Evolutionary conservation across 2,329 filamentous ascomycete genomes (phyloP), one percentile per base, ranked within the genome.

Genomic region (Xylariaceae sp.): DNA sequence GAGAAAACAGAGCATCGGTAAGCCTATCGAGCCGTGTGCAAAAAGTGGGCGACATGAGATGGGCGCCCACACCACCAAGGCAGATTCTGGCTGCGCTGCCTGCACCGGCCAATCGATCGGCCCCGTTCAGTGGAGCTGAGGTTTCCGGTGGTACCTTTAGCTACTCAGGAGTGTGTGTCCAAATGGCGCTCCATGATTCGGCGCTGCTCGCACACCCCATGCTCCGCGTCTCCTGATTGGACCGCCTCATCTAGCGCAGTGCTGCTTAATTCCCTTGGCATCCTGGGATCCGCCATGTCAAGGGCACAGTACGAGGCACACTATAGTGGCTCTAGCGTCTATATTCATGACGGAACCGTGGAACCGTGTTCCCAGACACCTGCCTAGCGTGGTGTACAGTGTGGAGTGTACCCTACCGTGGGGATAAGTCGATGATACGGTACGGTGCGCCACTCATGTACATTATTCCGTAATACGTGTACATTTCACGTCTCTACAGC

Each of bases 161-260:
- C 3, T 45, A 47, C 49, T 40, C 21, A 41, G 39, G 42, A 51
- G 50, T 34, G 47, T 54, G 50, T 40, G 22, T 42, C 46, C 43
- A 47, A 54, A 54, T 54, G 43, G 46, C 51, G 49, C 30, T 44
- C 37, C 41, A 22, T 22, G 26, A 57, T 55, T 55, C 57, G 54
- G 57, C 29, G 51, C 51, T 59, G 54, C 47, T 55, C 54, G 48
- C 29, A 30, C 29, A 10, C 47, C 52, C 49, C 5, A 13, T 12
- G 10, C 32, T 34, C 32, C 40, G 18, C 18, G 40, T 6, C 12
- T 13, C 15, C 40, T 42, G 19, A 42, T 42, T 46, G 8, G 41
- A 30, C 37, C 54, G 39, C 49, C 49, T 22, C 49, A 37, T 29
- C 40, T 54, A 43, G 50, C 53, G 47, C 56, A 32, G 32, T 32